phyloP scores from a whole-genome alignment of 768 basidiomycete species.

The Ramaria rubella region DNA sequence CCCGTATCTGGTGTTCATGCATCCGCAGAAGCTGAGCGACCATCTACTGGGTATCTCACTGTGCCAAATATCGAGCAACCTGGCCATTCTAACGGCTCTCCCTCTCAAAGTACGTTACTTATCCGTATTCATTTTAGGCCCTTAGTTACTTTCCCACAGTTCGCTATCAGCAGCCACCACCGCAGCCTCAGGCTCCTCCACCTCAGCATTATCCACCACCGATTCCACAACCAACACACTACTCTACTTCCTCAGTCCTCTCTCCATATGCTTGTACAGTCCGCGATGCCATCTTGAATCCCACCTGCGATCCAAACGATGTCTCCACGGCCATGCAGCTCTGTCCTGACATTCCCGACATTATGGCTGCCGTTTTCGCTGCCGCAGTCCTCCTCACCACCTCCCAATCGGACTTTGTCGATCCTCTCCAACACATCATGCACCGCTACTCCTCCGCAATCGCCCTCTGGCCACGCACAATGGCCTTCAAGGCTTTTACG shows the following conservation, averaged over 20 bases:
- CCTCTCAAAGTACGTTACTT: slow-evolving; percentile 5
- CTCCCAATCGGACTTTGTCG: neutral
- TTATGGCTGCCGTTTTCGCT: slow-evolving; percentile 3
- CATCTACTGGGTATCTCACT: slow-evolving; percentile 8
- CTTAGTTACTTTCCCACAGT: neutral
- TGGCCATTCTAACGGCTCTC: slow-evolving; percentile 1
- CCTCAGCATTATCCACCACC: slow-evolving; percentile 39
- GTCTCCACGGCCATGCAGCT: slow-evolving; percentile 5
- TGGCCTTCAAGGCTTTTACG: slow-evolving; percentile 16
- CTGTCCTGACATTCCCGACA: slow-evolving; percentile 6
- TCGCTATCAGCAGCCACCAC: slow-evolving; percentile 10
- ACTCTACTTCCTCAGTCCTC: neutral
- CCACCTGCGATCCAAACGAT: neutral
- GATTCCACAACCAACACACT: slow-evolving; percentile 2
- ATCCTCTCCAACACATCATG: slow-evolving; percentile 6
- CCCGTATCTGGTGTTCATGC: slow-evolving; percentile 12
- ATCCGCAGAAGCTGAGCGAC: slow-evolving; percentile 9
- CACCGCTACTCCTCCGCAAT: slow-evolving; percentile 7
- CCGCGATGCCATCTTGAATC: slow-evolving; percentile 9
- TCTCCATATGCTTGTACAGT: slow-evolving; percentile 3
- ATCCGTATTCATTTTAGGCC: neutral
- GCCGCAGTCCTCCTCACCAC: neutral
- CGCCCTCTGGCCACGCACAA: slow-evolving; percentile 5
- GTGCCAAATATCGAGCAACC: slow-evolving; percentile 10
- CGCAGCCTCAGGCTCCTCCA: slow-evolving; percentile 21